Evolutionary conservation across 495 filamentous ascomycete genomes (phyloP), one percentile per base, ranked within the genome.

Genomic region (Elaphomyces granulatus): DNA sequence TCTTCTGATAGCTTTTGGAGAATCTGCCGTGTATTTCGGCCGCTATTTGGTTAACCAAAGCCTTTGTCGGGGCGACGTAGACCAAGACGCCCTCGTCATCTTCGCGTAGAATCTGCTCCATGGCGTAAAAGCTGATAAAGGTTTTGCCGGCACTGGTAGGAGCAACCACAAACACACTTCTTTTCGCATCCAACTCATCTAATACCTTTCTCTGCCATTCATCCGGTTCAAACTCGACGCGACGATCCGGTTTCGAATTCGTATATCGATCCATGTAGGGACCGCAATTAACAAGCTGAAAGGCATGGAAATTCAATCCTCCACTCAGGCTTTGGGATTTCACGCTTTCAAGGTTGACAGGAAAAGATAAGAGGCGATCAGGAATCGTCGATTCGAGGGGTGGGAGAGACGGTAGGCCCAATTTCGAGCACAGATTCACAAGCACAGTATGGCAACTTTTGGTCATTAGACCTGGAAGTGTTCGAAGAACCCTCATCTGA

Each of bases 61-160:
- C 81, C 55, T 87, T 87, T 1, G 83, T 87, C 1, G 82, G 82
- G 1, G 81, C 82, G 18, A 87, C 74, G 49, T 86, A 87, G 4
- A 87, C 77, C 3, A 87, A 51, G 8, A 87, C 64, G 14, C 72
- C 73, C 20, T 83, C 71, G 45, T 85, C 67, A 38, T 72, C 70
- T 3, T 66, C 66, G 46, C 78, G 59, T 15, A 87, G 64, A 8
- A 86, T 56, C 49, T 83, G 73, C 46, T 78, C 75, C 75, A 87
- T 87, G 0, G 82, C 82, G 47, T 87, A 84, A 58, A 87, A 87
- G 1, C 57, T 60, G 30, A 76, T 75, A 45, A 75, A 75, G 1
- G 71, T 75, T 39, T 76, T 75, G 32, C 72, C 72, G 2, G 82
- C 77, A 18, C 77, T 81, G 0, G 82, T 87, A 8, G 82, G 82